Evolutionary conservation across 306 rosid genomes (phyloP).

Genomic region (Fagus crenata): DNA sequence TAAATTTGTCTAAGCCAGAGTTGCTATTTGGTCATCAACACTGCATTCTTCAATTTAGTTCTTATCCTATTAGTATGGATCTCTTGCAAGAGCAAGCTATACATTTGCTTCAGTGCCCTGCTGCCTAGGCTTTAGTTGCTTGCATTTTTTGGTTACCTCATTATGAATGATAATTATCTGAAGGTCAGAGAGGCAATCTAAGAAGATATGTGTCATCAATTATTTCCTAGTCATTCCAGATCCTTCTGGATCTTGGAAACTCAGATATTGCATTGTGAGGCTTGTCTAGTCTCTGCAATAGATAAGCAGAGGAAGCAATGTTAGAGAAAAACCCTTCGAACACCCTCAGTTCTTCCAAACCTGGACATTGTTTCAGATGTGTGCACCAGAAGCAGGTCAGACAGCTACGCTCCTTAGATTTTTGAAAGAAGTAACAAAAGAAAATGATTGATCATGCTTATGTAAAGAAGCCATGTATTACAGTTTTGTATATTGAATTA

Average conservation of each 20-base stretch:
- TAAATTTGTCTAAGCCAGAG: neutral
- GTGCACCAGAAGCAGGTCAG: neutral
- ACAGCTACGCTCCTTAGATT: neutral
- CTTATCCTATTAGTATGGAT: neutral
- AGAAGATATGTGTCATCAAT: neutral
- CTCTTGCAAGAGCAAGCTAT: slow-evolving; percentile 7
- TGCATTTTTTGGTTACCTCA: neutral
- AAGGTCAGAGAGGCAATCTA: neutral
- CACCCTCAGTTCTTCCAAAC: neutral
- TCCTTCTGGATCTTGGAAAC: neutral
- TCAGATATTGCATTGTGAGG: neutral
- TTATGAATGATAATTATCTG: neutral
- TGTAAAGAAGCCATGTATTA: neutral
- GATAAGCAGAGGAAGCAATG: no score
- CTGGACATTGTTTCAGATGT: neutral
- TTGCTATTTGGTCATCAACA: neutral
- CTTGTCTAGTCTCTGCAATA: no score
- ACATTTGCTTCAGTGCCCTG: slow-evolving; percentile 5
- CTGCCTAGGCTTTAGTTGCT: neutral
- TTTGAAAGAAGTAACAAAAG: neutral
- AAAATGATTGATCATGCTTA: neutral
- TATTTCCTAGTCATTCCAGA: neutral
- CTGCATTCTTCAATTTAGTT: neutral
- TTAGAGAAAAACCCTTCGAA: no score
- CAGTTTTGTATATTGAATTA: neutral